phyloP scores from a whole-genome alignment of 2,329 filamentous ascomycete genomes.

The Pochonia chlamydosporia region DNA sequence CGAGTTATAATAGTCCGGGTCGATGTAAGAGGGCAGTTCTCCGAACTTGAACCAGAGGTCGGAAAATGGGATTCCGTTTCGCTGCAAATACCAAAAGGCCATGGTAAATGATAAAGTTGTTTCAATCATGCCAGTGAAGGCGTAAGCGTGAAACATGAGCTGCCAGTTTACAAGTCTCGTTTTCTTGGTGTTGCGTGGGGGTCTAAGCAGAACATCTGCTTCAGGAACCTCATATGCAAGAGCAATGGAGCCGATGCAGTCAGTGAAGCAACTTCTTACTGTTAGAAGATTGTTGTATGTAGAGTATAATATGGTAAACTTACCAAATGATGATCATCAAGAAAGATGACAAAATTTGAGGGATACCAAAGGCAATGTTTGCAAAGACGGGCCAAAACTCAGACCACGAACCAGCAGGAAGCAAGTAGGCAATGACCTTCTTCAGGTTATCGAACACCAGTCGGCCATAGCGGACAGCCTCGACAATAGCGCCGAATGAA shows the following conservation, averaged over 20 bases:
- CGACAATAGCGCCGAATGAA: slow-evolving; percentile 64
- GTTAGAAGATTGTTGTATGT: too few relatives aligned
- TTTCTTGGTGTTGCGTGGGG: slow-evolving; percentile 61
- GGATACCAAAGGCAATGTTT: slow-evolving; percentile 65
- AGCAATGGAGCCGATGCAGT: slow-evolving; percentile 66
- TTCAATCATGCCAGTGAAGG: slow-evolving; percentile 60
- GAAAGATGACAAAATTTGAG: slow-evolving; percentile 67
- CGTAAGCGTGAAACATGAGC: slow-evolving; percentile 68
- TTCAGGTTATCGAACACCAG: slow-evolving; percentile 77
- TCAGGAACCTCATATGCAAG: slow-evolving; percentile 74
- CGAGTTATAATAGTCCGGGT: slow-evolving; percentile 46
- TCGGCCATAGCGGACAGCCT: slow-evolving; percentile 66
- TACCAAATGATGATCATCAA: slow-evolving; percentile 64
- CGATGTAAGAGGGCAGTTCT: slow-evolving; percentile 39
- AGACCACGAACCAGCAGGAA: slow-evolving; percentile 66
- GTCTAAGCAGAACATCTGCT: slow-evolving; percentile 65
- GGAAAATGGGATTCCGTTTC: slow-evolving; percentile 58
- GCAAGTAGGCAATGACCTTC: slow-evolving; percentile 64
- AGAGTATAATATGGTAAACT: slow-evolving; percentile 4
- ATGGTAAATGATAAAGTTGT: slow-evolving; percentile 56
- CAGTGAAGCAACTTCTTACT: slow-evolving; percentile 75
- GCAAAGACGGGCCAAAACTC: slow-evolving; percentile 74
- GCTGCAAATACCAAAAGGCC: slow-evolving; percentile 60
- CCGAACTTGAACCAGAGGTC: slow-evolving; percentile 65
- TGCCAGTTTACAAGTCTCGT: slow-evolving; percentile 70